phyloP scores from a whole-genome alignment of 2,329 filamentous ascomycete genomes.

The Xylariaceae sp. region DNA sequence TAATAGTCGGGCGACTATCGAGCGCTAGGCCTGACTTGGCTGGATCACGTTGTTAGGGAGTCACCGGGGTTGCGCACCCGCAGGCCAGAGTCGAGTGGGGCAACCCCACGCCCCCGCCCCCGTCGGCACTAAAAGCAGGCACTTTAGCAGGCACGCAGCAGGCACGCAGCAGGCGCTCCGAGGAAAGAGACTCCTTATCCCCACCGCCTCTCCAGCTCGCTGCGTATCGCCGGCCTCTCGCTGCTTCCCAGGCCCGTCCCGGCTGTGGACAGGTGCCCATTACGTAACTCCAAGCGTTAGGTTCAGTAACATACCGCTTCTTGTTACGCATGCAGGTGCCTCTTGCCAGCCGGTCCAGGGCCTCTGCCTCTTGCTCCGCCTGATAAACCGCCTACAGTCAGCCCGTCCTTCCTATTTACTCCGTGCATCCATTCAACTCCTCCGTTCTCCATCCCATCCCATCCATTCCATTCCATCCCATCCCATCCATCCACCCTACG shows the following conservation, averaged over 20 bases:
- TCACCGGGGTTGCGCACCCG: not conserved
- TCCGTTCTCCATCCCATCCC: not conserved
- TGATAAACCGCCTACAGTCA: not conserved
- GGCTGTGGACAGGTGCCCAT: not conserved
- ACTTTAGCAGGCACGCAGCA: not conserved
- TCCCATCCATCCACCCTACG: not conserved
- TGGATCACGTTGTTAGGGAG: slow-evolving; percentile 22
- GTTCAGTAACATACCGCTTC: not conserved
- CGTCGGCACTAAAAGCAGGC: not conserved
- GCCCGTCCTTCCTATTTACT: not conserved
- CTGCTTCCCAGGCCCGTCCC: too few relatives aligned
- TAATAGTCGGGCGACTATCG: not conserved
- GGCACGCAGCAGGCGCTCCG: too few relatives aligned
- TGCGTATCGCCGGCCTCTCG: too few relatives aligned
- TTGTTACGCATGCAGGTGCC: not conserved
- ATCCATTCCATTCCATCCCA: too few relatives aligned
- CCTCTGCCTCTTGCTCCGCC: not conserved
- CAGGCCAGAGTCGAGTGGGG: not conserved
- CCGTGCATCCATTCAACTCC: not conserved
- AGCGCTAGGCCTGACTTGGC: slow-evolving; percentile 15
- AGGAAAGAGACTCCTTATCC: not conserved
- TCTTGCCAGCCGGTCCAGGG: not conserved
- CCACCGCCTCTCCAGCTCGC: not conserved
- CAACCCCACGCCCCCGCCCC: not conserved
- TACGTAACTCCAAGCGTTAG: not conserved